Base-by-base conservation (phyloP, 352 stramenopile species). In the Phytophthora meadii region DNA sequence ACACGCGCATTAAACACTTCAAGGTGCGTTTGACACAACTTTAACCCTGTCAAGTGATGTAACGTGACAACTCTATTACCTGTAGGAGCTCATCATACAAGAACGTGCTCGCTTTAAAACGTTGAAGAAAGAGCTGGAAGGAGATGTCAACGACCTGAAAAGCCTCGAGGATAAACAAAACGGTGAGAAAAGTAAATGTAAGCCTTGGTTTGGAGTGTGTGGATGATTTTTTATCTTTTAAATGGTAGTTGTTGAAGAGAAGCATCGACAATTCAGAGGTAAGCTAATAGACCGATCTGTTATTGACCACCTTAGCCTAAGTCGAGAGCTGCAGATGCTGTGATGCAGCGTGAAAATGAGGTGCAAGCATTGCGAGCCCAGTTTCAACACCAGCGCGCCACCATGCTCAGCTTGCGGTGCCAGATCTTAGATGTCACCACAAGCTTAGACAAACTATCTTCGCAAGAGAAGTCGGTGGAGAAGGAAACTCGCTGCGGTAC, bases 1-100 rank as follows among this genome's bases (percentile, higher is more conserved):
- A 86, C 30, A 48, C 24, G 0, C 77, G 70, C 5, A 77, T 91
- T 37, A 77, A 86, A 12, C 65, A 77, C 5, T 81, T 84, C 40
- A 89, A 90, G 76, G 84, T 89, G 40, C 9, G 52, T 22, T 22
- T 22, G 22, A 22, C 22, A 22, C 22, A 22, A 22, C 22, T 22
- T 22, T 22, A 22, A 22, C 22, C 22, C 40, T 14, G 15, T 30
- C 12, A 46, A 46, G 24, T 19, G 27, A 14, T 34, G n/a, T 61
- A 40, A 62, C 9, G 0, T 8, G 54, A n/a, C 41, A 17, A 27
- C 12, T 51, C 2, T 57, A 34, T 7, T 14, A 3, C 34, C 5
- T 54, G 32, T 19, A 92, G 82, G 65, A 76, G 34, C 45, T 79
- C 27, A 77, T 91, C 36, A 30, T 45, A 11, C 63, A 65, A 49